These are phyloP conservation scores for Selenicereus undatus DNA, from an alignment of 148 eudicot species.

Conservation along the genomic window DNA sequence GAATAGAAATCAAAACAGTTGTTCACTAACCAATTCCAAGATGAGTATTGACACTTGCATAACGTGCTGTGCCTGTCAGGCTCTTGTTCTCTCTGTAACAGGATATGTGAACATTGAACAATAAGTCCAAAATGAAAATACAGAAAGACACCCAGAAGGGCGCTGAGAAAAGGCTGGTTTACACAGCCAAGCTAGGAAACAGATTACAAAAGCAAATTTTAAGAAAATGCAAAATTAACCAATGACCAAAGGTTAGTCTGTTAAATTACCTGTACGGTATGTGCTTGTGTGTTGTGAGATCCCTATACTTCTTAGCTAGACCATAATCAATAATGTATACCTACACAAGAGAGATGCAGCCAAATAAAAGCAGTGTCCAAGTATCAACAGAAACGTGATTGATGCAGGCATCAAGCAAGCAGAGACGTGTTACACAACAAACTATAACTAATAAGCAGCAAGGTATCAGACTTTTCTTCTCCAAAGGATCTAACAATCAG, in stretches of 20 bases:
- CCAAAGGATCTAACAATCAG: conserved; percentile 1
- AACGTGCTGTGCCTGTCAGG: conserved; percentile 97
- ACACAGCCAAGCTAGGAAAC: not conserved
- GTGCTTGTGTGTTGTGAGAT: conserved; percentile 94
- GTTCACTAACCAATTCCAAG: conserved; percentile 80
- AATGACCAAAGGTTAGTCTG: not conserved
- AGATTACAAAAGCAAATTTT: not conserved
- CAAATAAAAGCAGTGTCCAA: not conserved
- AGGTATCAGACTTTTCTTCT: not conserved
- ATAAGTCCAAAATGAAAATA: too few species aligned
- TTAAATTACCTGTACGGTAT: conserved; percentile 79
- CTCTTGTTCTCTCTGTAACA: conserved; percentile 80
- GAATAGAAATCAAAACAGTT: not conserved
- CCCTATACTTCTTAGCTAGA: conserved; percentile 90
- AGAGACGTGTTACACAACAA: conserved; percentile 1
- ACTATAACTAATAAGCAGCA: not conserved
- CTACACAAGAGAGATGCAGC: conserved; percentile 31
- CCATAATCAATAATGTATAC: conserved; percentile 88
- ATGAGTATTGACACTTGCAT: conserved; percentile 98
- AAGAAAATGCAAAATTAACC: not conserved
- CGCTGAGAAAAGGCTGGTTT: too few species aligned
- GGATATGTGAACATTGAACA: too few species aligned
- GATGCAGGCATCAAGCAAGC: not conserved
- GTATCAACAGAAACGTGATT: not conserved
- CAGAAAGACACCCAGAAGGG: too few species aligned